phyloP scores from a whole-genome alignment of 768 basidiomycete species.

The Rhizopogon rudus region DNA sequence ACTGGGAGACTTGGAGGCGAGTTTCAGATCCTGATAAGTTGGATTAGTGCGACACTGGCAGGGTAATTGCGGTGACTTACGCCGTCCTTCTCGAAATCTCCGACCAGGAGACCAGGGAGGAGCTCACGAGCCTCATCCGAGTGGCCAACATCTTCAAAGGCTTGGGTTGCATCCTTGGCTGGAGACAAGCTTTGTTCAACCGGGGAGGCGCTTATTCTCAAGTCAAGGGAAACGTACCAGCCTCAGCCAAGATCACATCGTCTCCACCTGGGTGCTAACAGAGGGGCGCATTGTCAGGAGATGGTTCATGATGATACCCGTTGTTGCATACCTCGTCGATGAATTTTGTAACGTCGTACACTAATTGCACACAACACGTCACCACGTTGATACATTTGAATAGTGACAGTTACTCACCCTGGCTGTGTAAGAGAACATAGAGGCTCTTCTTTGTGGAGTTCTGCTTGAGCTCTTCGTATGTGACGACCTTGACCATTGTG shows the following conservation, averaged over 20 bases:
- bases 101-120: slow-evolving; percentile 73
- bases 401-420: slow-evolving; percentile 45
- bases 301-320: too few species aligned
- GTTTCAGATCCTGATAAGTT: slow-evolving; percentile 39
- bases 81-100: slow-evolving; percentile 70
- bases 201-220: not conserved
- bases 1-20: slow-evolving; percentile 44
- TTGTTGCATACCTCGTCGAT: slow-evolving; percentile 73
- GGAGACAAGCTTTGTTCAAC: slow-evolving; percentile 8
- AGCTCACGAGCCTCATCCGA: slow-evolving; percentile 94
- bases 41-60: slow-evolving; percentile 1
- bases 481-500: slow-evolving; percentile 49
- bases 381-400: not conserved
- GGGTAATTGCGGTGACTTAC: slow-evolving; percentile 36
- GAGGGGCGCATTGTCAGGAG: not conserved
- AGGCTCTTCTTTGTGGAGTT: slow-evolving; percentile 72
- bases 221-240: slow-evolving; percentile 51
- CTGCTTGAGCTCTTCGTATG: slow-evolving; percentile 71
- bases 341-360: slow-evolving; percentile 93
- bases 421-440: slow-evolving; percentile 80
- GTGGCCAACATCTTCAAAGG: slow-evolving; percentile 99
- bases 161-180: slow-evolving; percentile 96
- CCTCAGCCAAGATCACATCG: slow-evolving; percentile 93
- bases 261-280: slow-evolving; percentile 93
- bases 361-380: slow-evolving; percentile 32